Evolutionary conservation across 495 filamentous ascomycete genomes (phyloP).

Genomic region (Tuber indicum): DNA sequence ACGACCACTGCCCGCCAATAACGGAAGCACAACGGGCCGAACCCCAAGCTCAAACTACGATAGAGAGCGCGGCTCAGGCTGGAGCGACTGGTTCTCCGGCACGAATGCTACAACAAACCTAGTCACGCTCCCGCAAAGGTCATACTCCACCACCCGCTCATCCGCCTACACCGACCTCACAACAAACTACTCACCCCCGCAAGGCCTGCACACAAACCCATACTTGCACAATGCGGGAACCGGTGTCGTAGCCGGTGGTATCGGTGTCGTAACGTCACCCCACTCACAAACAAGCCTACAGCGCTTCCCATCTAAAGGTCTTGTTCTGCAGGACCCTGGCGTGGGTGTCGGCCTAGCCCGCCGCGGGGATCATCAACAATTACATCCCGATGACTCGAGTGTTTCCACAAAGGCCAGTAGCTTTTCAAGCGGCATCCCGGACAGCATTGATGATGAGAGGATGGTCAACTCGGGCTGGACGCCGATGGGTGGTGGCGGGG

Average conservation of each 20-base stretch:
- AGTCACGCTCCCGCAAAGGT: slow-evolving; percentile 25
- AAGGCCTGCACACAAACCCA: slow-evolving; percentile 26
- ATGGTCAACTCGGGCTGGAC: slow-evolving; percentile 23
- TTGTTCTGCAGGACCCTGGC: slow-evolving; percentile 34
- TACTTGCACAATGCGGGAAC: slow-evolving; percentile 32
- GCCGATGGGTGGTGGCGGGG: slow-evolving; percentile 19
- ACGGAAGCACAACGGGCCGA: slow-evolving; percentile 7
- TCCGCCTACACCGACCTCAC: slow-evolving; percentile 33
- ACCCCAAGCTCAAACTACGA: neutral
- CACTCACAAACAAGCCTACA: slow-evolving; percentile 16
- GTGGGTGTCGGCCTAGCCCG: slow-evolving; percentile 20
- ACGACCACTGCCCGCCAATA: slow-evolving; percentile 18
- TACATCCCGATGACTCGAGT: slow-evolving; percentile 9
- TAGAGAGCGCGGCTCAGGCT: slow-evolving; percentile 28
- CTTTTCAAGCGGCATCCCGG: slow-evolving; percentile 37
- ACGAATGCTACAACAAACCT: slow-evolving; percentile 37
- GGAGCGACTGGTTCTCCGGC: slow-evolving; percentile 41
- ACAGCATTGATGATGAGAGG: slow-evolving; percentile 23
- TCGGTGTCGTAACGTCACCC: neutral
- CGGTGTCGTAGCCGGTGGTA: slow-evolving; percentile 29
- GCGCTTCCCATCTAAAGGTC: slow-evolving; percentile 30
- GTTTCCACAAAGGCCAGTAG: slow-evolving; percentile 26
- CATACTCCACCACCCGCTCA: slow-evolving; percentile 26
- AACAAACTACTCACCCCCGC: neutral
- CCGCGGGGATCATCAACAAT: neutral